These are phyloP conservation scores for Paramecium tetraurelia DNA, from an alignment of 73 alveolate species.

Conservation along the genomic window DNA sequence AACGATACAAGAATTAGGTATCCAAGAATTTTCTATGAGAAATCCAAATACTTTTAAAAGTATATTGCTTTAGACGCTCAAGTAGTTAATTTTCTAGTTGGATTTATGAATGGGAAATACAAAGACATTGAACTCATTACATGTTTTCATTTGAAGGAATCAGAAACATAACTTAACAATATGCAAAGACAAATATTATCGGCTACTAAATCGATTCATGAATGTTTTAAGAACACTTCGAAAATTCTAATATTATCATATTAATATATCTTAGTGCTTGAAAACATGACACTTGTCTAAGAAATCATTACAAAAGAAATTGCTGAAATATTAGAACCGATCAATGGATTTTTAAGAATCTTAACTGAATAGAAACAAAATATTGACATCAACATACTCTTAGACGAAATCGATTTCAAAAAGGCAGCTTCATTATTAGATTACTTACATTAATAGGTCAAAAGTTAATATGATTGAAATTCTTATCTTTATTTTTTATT, in stretches of 20 bases:
- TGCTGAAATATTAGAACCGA: background rate
- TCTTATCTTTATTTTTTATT: background rate
- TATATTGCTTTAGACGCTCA: slow-evolving; percentile 56
- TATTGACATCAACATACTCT: background rate
- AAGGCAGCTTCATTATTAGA: background rate
- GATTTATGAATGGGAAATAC: background rate
- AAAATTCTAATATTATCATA: background rate
- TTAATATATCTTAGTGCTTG: slow-evolving; percentile 15
- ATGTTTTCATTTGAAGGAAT: background rate
- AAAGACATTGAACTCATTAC: background rate
- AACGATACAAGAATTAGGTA: slow-evolving; percentile 77
- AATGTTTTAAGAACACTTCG: background rate
- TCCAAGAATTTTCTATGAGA: slow-evolving; percentile 93
- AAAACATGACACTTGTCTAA: background rate
- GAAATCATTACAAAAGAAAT: background rate
- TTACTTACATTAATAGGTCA: background rate
- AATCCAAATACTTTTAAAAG: slow-evolving; percentile 46
- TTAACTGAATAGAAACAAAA: background rate
- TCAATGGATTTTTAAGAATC: background rate
- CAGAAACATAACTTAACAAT: background rate
- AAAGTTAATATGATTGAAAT: background rate
- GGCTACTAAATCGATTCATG: slow-evolving; percentile 24
- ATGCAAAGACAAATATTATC: background rate
- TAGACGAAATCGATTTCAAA: background rate
- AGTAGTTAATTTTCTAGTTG: background rate